phyloP scores from a whole-genome alignment of 148 eudicot species.

The Rhododendron griersonianum region DNA sequence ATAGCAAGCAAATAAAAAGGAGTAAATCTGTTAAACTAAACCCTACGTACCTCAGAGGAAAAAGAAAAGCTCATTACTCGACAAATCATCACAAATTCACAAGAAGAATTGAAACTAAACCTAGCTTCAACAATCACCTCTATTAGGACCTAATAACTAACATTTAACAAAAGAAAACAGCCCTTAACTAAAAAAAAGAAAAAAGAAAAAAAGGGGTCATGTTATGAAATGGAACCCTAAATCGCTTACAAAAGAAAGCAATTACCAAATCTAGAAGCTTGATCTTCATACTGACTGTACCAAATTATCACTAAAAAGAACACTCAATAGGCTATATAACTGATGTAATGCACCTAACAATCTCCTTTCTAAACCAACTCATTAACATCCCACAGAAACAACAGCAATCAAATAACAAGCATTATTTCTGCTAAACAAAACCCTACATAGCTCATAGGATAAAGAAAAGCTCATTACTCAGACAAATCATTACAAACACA shows the following conservation, averaged over 20 bases:
- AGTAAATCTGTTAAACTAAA: background rate
- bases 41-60: background rate
- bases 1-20: background rate
- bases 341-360: background rate
- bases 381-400: background rate
- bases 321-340: background rate
- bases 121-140: background rate
- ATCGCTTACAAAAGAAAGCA: conserved; percentile 1
- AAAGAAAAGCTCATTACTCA: background rate
- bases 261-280: background rate
- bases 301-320: background rate
- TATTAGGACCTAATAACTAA: background rate
- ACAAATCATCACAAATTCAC: background rate
- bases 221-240: conserved; percentile 2
- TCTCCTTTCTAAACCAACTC: background rate
- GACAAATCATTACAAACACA: background rate
- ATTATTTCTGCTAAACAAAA: background rate
- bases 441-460: background rate
- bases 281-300: background rate
- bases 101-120: background rate
- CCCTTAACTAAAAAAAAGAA: background rate
- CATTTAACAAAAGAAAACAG: background rate
- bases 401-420: background rate
- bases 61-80: background rate
- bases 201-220: background rate